Base-by-base conservation (phyloP, 495 filamentous ascomycete genomes). In the Aspergillus nidulans region DNA sequence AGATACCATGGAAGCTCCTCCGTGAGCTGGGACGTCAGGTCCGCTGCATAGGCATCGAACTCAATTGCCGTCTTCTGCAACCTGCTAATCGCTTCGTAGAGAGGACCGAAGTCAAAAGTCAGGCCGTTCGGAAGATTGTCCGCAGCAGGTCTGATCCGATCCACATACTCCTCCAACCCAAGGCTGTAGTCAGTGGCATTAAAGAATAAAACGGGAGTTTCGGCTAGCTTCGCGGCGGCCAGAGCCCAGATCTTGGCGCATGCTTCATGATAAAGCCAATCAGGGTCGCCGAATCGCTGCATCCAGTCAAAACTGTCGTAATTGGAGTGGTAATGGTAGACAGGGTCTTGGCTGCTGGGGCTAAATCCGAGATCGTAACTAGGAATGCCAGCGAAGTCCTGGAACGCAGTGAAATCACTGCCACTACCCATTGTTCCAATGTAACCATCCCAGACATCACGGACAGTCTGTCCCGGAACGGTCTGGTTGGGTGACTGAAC, bases 401-500 rank as follows among this genome's bases (percentile, higher is more conserved):
- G 81, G 72, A 89, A 89, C 10, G 86, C 86, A 16, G 86, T 89
- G 55, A 86, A 90, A 56, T 90, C 87, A 58, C 81, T 85, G 16
- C 87, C 87, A 53, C 80, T 82, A 13, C 87, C 87, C 75, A 89
- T 84, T 5, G 83, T 85, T 2, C 61, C 52, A 45, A 96, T 85
- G n/a, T 75, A 58, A 1, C 78, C 77, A 59, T 79, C 58, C 80
- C 82, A 84, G 9, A 76, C 63, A 57, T 86, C 89, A 13, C 78
- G 67, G 18, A 92, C 74, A 0, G 89, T 91, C 65, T 95, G 81
- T 13, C 75, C 75, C 4, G 72, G 50, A 23, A 83, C 68, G 2
- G 84, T 86, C 60, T 80, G 76, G 64, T 96, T 95, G 0, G 94
- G 90, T 0, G 90, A 94, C 40, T 74, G 83, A 18, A 97, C 84